Evolutionary conservation across 768 basidiomycete species (phyloP), one percentile per base, ranked within the genome.

Genomic region (Sutorius australiensis): DNA sequence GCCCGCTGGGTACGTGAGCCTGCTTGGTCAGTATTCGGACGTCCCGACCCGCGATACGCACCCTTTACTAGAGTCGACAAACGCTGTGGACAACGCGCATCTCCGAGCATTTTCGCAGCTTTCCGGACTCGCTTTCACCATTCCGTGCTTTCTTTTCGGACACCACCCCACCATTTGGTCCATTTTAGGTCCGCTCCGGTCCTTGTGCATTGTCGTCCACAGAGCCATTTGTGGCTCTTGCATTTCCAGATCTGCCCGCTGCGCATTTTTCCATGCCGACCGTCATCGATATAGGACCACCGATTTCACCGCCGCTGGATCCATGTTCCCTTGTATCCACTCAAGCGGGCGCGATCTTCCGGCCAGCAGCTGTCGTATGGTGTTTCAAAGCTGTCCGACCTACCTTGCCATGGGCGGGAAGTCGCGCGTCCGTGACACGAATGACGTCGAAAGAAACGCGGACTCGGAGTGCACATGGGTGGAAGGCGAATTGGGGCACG

Each of bases 151-250:
- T 45, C 51, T 46, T 41, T 42, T n/a, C 33, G 32, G 42, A 3
- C 12, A 37, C 37, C 17, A 10, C 19, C 40, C 36, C 30, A 40
- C 41, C 17, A 11, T 38, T 10, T 27, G 31, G 48, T n/a, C 31
- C n/a, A 7, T 27, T 47, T 40, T 43, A 24, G 40, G 37, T 16
- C 47, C 47, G 17, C 3, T n/a, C 36, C 36, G 30, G 32, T 12
- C 19, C 33, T 42, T 41, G 33, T 59, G 50, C 50, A 38, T 59
- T 55, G 37, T 54, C 48, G 6, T 50, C 45, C 39, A 39, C 27
- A 30, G 30, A 33, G 19, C 39, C 46, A 28, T 45, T 38, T 33
- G 21, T 36, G 17, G 38, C 38, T 31, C 17, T 19, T 42, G 38
- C 50, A 17, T 21, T 24, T 41, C 24, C 36, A 37, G 32, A 38